Conservation (phyloP, 192 early-diverging fungal species). For the Phlyctochytrium arcticum region DNA sequence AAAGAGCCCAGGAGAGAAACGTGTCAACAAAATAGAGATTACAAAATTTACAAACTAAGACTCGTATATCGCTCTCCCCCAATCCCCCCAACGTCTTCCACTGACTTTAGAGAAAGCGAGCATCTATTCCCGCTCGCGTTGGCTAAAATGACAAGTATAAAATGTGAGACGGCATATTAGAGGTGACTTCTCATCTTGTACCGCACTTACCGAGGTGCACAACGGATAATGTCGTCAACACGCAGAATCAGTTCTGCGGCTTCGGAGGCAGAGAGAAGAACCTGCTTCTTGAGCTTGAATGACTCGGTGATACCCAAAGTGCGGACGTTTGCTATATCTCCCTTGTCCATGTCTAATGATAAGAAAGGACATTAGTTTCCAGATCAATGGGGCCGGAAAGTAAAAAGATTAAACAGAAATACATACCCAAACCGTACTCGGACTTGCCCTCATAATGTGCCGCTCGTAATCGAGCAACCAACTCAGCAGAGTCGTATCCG, state of each 20-base stretch:
- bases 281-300: constrained; percentile 91
- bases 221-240: constrained; percentile 97
- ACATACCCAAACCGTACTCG: constrained; percentile 66
- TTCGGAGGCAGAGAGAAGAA: constrained; percentile 88
- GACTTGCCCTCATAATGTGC: constrained; percentile 83
- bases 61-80: too few relatives aligned
- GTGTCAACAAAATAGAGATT: too few relatives aligned
- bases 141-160: too few relatives aligned
- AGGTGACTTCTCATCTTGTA: too few relatives aligned
- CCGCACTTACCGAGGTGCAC: constrained; percentile 46
- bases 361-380: not conserved
- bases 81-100: too few relatives aligned
- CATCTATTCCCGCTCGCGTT: too few relatives aligned
- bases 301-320: constrained; percentile 92
- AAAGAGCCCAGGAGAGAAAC: too few relatives aligned
- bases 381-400: not conserved
- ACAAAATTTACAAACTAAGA: too few relatives aligned
- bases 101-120: too few relatives aligned
- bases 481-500: constrained; percentile 90
- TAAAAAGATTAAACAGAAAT: not conserved
- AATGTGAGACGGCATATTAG: too few relatives aligned
- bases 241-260: constrained; percentile 97
- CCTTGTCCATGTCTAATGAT: constrained; percentile 72
- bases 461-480: constrained; percentile 89
- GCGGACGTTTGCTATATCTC: constrained; percentile 73